Evolutionary conservation across 257 asterid genomes (phyloP).

Genomic region (Misopates orontium): DNA sequence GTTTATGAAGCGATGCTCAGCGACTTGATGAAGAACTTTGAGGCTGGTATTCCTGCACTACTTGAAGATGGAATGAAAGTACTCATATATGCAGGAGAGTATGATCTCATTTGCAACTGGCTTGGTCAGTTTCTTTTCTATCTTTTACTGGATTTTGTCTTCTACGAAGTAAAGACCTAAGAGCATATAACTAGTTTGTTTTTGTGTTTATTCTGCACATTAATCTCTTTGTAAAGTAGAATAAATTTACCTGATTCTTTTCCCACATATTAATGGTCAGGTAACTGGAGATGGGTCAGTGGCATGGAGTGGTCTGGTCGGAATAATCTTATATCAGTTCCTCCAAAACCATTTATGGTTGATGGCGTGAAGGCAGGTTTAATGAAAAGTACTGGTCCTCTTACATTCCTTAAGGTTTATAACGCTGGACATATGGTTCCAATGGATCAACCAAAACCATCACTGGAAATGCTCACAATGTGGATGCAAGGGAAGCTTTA

Average conservation of each 20-base stretch:
- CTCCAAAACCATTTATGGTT: slow-evolving; percentile 37
- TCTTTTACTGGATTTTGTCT: background rate
- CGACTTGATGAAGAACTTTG: slow-evolving; percentile 48
- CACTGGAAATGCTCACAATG: slow-evolving; percentile 52
- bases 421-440: slow-evolving; percentile 68
- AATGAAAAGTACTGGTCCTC: slow-evolving; percentile 49
- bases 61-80: slow-evolving; percentile 42
- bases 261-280: slow-evolving; percentile 27
- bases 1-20: slow-evolving; percentile 44
- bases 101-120: slow-evolving; percentile 68
- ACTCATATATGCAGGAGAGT: slow-evolving; percentile 54
- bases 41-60: slow-evolving; percentile 45
- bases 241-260: too few species aligned
- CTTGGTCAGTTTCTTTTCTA: slow-evolving; percentile 38
- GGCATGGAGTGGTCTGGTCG: slow-evolving; percentile 61
- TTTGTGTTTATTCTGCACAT: too few species aligned
- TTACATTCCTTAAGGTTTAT: slow-evolving; percentile 49
- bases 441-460: slow-evolving; percentile 59
- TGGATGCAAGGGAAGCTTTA: slow-evolving; percentile 43
- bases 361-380: slow-evolving; percentile 48
- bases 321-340: slow-evolving; percentile 37
- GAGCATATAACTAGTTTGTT: too few species aligned
- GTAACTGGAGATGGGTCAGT: slow-evolving; percentile 61
- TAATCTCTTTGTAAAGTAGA: too few species aligned
- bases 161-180: too few species aligned